Evolutionary conservation across 495 filamentous ascomycete genomes (phyloP).

Genomic region (Pseudoneurospora amorphoporcata): DNA sequence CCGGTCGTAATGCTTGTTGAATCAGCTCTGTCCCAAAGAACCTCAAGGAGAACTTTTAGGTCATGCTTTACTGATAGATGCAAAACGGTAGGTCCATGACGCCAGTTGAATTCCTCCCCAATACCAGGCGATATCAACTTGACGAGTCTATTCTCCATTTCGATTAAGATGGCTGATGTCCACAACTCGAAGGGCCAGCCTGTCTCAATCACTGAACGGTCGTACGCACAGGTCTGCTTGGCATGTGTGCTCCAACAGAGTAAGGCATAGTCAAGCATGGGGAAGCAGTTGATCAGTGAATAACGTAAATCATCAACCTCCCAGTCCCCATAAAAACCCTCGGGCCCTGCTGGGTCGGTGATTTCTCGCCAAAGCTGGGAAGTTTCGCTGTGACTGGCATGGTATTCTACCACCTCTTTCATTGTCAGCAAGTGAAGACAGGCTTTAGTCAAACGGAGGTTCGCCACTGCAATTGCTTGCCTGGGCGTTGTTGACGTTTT

Average conservation of each 20-base stretch:
- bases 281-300: background rate
- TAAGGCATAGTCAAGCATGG: background rate
- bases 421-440: constrained; percentile 15
- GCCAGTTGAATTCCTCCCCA: no score
- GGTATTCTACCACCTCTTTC: constrained; percentile 2
- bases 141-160: background rate
- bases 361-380: no score
- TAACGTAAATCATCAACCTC: background rate
- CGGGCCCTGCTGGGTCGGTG: no score
- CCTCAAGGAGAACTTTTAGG: background rate
- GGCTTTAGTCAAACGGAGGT: constrained; percentile 11
- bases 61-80: background rate
- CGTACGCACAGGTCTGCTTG: background rate
- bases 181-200: background rate
- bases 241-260: background rate
- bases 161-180: background rate
- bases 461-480: constrained; percentile 7
- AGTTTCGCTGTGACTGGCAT: background rate
- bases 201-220: background rate
- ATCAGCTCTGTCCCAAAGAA: background rate
- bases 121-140: background rate
- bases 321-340: no score
- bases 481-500: background rate
- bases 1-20: background rate
- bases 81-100: background rate